phyloP scores from a whole-genome alignment of 78 protist genomes.

The Dictyostelium firmibasis region DNA sequence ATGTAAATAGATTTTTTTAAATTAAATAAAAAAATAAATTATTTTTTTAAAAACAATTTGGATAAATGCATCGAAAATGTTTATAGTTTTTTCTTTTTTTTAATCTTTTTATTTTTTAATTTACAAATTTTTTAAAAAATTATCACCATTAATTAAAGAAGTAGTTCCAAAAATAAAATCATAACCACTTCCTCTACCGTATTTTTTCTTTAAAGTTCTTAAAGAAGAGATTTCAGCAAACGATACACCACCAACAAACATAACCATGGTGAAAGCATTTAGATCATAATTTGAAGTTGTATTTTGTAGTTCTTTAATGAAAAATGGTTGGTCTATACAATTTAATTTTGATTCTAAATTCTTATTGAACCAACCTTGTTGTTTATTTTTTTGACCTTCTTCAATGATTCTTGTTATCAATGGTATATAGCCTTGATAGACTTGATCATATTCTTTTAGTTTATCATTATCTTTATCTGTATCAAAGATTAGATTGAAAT shows the following conservation, averaged over 20 bases:
- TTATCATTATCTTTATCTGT: background rate
- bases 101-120: background rate
- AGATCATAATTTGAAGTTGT: background rate
- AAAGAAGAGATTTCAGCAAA: background rate
- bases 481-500: background rate
- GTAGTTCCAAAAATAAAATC: slow-evolving; percentile 16
- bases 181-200: background rate
- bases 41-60: background rate
- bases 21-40: background rate
- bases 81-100: no score
- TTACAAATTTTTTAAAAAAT: slow-evolving; percentile 17
- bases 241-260: background rate
- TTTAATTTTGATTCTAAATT: background rate
- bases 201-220: background rate
- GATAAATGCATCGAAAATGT: no score
- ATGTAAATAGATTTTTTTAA: background rate
- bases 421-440: slow-evolving; percentile 6
- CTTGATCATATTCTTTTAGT: background rate
- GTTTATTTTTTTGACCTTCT: slow-evolving; percentile 1
- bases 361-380: background rate
- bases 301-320: background rate
- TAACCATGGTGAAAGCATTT: background rate
- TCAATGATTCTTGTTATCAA: background rate
- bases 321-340: background rate
- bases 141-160: background rate